Base-by-base conservation (phyloP, 805 yeast genomes). In the Geotrichum ghanense region DNA sequence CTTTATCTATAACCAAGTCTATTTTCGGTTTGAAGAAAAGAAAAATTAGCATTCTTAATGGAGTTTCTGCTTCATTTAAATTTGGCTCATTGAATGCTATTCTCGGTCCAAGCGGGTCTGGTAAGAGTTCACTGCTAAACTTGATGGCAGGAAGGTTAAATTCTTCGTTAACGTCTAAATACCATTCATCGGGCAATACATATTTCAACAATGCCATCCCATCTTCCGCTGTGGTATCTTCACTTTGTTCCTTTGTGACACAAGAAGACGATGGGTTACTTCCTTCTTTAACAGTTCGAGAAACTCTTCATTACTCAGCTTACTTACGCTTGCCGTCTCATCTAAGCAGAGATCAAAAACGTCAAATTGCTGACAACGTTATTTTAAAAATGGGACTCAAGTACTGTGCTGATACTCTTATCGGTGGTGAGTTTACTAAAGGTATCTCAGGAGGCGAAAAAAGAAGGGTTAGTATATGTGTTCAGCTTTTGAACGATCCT, bases 71-170 rank as follows among this genome's bases (percentile, higher is more conserved):
- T 0, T 51, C 54, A 4, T 79, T 81, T 55, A 62, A 64, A 23
- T 70, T 79, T 1, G 78, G 80, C 14, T 68, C 74, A 39, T 66
- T 83, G 7, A 83, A 81, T 56, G 85, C 81, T 3, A 81, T 83
- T 41, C 75, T 83, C 79, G 92, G 92, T 0, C 89, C 90, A 0
- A 81, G 88, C 1, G 90, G 90, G 0, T 77, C 83, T 0, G 92
- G 90, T 7, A 83, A 83, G 56, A 78, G 87, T 0, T 76, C 89
- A 0, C 58, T 83, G 41, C 62, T 83, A 51, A 83, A 80, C 56
- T 63, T 72, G 31, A 64, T 83, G 17, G 78, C 92, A 19, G 77
- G 79, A 20, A 68, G 92, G 45, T 59, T 79, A 7, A 62, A 64
- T 17, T 67, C 72, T 1, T 62, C 54, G 49, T 66, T 53, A 50